Evolutionary conservation across 495 filamentous ascomycete genomes (phyloP), one percentile per base, ranked within the genome.

Genomic region (Apiosordaria backusii): DNA sequence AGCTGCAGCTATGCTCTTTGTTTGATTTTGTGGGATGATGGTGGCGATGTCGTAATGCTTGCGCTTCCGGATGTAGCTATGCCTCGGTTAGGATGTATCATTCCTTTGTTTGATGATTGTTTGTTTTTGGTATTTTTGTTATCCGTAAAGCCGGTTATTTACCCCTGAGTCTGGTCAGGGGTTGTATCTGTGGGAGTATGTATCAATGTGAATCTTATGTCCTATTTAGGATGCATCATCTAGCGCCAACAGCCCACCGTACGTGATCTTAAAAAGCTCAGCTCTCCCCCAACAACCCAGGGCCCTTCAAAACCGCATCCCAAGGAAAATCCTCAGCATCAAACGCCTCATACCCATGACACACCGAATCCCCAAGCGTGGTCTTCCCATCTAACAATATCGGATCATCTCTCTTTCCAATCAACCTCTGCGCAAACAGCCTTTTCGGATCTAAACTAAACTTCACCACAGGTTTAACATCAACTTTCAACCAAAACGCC

Each of bases 1-100:
- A 29, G 59, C 60, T 40, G 64, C 23, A 3, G 68, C 62, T 59
- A 35, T 61, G 59, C 18, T 67, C 57, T 65, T 67, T 67, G 60
- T 69, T 52, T 69, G 23, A 63, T 7, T 50, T 50, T 26, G 25
- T 45, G 54, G 19, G 19, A 45, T 45, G 35, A 45, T 45, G 13
- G 35, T 45, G 35, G 35, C 35, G 35, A 25, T 59, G 7, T 21
- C 15, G 21, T 59, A 9, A 59, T 23, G 23, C 22, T 27, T 59
- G 57, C n/a, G 4, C 26, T 26, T 59, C 16, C 23, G 57, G 23
- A 59, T 25, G 23, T 4, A 27, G 24, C 22, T 21, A 59, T 25
- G 4, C 16, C 22, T 21, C 57, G 57, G 23, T 45, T 45, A 7
- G 35, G 35, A 45, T 15, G n/a, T n/a, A 18, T 18, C 3, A 24